Base-by-base conservation (phyloP, 1,139 yeast genomes). In the Kodamaea sp. region DNA sequence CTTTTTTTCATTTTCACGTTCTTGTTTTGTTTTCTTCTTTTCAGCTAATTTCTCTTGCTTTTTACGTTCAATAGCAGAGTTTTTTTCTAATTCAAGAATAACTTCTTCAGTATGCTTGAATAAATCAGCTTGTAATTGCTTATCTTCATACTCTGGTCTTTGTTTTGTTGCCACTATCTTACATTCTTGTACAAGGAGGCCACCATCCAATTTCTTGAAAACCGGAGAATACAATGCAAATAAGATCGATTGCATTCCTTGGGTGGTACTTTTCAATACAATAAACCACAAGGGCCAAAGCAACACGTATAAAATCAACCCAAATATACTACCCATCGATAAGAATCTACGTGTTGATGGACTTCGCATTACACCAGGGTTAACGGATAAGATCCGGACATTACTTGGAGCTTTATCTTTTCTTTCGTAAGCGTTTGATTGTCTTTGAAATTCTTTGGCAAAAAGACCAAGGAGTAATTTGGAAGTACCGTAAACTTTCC, bases 331-430 rank as follows among this genome's bases (percentile, higher is more conserved):
- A 0, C 98, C 97, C 64, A 86, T 72, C 8, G 95, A 80, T 8
- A 86, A 46, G 35, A 83, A 79, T 43, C 97, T 74, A 52, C 95
- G 79, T 34, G 92, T 83, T 28, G 94, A 80, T 2, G 95, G 86
- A 2, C 95, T 81, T 52, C 97, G 74, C 83, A 87, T 85, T 36
- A 90, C 52, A 0, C 98, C 98, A 0, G 98, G 98, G 54, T 92
- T 94, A 5, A 86, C 95, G 43, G 87, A 52, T 43, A 83, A 74
- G n/a, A 88, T 73, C 37, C 83, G 75, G 11, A 87, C 80, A 52
- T 84, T 85, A 53, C 76, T 72, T 2, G 86, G 84, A 25, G 82
- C 78, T 45, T 73, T 67, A 52, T 87, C 95, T 25, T 79, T 73
- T 28, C 90, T 69, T 51, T 78, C 79, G 47, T 76, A 79, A 3